These are phyloP conservation scores for Ceratobasidium sp. DNA, from an alignment of 1,284 basidiomycete genomes.

Conservation along the genomic window DNA sequence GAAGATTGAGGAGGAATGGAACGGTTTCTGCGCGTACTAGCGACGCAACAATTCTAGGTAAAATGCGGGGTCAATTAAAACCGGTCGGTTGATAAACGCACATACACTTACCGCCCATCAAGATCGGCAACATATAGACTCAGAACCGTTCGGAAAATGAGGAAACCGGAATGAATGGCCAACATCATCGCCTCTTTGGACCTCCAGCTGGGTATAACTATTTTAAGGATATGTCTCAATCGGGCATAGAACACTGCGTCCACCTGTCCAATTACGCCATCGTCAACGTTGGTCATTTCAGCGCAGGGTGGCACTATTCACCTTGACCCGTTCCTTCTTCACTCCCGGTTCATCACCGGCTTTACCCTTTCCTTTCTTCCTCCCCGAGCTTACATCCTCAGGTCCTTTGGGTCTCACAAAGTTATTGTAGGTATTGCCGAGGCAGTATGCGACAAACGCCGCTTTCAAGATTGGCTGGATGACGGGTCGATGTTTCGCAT, in stretches of 20 bases:
- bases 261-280: constrained; percentile 58
- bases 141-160: constrained; percentile 87
- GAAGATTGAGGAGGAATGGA: constrained; percentile 83
- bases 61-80: neutral
- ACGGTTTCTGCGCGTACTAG: constrained; percentile 86
- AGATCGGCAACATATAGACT: constrained; percentile 94
- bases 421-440: constrained; percentile 51
- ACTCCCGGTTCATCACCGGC: constrained; percentile 57
- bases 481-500: constrained; percentile 66
- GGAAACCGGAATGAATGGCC: constrained; percentile 82
- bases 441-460: constrained; percentile 67
- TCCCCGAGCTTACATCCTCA: constrained; percentile 54
- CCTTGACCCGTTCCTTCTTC: constrained; percentile 64
- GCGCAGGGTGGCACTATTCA: constrained; percentile 14
- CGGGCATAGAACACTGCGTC: constrained; percentile 89
- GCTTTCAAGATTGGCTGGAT: constrained; percentile 71
- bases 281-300: constrained; percentile 35
- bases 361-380: constrained; percentile 53
- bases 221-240: constrained; percentile 76
- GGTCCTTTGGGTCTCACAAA: constrained; percentile 60
- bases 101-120: constrained; percentile 77
- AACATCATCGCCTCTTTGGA: constrained; percentile 88
- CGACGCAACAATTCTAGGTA: constrained; percentile 84
- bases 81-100: neutral
- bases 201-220: constrained; percentile 84